A percentile compares a stretch with the other conserved stretches of the same genome.
phyloP scores from a whole-genome alignment of 2,329 filamentous ascomycete species.

The Fusarium papillatum region DNA sequence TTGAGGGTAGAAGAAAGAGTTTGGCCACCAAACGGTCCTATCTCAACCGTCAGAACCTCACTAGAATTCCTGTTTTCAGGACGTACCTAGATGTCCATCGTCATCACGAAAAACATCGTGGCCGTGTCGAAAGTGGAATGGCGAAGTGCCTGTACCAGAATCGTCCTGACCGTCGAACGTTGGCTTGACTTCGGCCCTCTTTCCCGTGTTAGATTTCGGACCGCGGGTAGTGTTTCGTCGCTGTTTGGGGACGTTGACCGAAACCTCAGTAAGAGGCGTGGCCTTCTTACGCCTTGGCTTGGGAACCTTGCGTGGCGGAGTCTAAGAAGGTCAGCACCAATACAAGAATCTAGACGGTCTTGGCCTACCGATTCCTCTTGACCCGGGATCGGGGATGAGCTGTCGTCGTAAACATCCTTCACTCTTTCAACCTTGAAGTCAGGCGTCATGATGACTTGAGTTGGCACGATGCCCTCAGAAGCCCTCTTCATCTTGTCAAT shows the following conservation, averaged over 20 bases:
- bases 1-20: slow-evolving; percentile 37
- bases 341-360: not conserved
- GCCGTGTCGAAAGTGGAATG: slow-evolving; percentile 35
- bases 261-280: slow-evolving; percentile 50
- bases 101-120: slow-evolving; percentile 51
- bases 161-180: slow-evolving; percentile 30
- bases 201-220: slow-evolving; percentile 28
- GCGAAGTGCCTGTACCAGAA: slow-evolving; percentile 15
- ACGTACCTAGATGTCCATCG: slow-evolving; percentile 43
- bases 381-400: slow-evolving; percentile 61
- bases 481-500: slow-evolving; percentile 74
- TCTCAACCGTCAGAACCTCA: slow-evolving; percentile 29
- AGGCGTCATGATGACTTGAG: slow-evolving; percentile 73
- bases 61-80: too few relatives aligned
- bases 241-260: slow-evolving; percentile 50
- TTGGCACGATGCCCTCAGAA: slow-evolving; percentile 74
- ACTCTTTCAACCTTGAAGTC: slow-evolving; percentile 64
- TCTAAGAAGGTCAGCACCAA: slow-evolving; percentile 19
- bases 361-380: slow-evolving; percentile 59
- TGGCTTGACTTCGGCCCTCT: slow-evolving; percentile 31
- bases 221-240: slow-evolving; percentile 39
- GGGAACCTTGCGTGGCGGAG: slow-evolving; percentile 48
- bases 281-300: slow-evolving; percentile 49
- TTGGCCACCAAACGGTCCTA: slow-evolving; percentile 42
- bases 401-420: slow-evolving; percentile 72